Conservation (phyloP, 108 stramenopile genomes). For the Epithemia pelagica region DNA sequence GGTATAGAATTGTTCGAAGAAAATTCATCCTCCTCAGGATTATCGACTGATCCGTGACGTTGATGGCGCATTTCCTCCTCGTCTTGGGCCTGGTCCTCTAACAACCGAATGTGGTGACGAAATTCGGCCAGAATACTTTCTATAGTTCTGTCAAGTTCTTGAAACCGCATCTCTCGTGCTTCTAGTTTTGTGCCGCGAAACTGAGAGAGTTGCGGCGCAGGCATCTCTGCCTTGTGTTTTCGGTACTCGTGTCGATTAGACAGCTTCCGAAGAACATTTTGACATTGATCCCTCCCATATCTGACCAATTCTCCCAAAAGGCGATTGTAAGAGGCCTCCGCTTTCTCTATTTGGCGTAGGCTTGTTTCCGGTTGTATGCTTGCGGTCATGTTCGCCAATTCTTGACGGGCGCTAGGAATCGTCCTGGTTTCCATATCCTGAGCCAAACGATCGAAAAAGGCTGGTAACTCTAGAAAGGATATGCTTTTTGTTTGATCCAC, state of each 20-base stretch:
- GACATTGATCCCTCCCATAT: neutral
- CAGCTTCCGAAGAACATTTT: neutral
- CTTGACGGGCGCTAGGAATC: slow-evolving; percentile 2
- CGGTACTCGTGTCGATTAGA: neutral
- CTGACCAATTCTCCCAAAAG: neutral
- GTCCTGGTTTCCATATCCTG: neutral
- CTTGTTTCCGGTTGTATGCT: neutral
- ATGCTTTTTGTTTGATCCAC: slow-evolving; percentile 7
- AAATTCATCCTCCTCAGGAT: neutral
- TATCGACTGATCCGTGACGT: neutral
- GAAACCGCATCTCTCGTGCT: neutral
- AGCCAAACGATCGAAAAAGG: slow-evolving; percentile 1
- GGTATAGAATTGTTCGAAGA: no score
- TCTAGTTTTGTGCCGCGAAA: neutral
- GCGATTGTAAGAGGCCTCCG: neutral
- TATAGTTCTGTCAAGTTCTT: neutral
- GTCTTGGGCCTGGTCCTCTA: neutral
- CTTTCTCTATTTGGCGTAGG: neutral
- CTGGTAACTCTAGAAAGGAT: neutral
- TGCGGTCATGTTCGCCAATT: neutral
- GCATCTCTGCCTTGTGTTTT: neutral
- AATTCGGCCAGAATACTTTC: neutral
- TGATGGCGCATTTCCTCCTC: neutral
- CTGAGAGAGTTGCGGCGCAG: neutral
- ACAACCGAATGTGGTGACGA: neutral